Evolutionary conservation across 2,329 filamentous ascomycete species (phyloP).

Genomic region (Botrytis medusae): DNA sequence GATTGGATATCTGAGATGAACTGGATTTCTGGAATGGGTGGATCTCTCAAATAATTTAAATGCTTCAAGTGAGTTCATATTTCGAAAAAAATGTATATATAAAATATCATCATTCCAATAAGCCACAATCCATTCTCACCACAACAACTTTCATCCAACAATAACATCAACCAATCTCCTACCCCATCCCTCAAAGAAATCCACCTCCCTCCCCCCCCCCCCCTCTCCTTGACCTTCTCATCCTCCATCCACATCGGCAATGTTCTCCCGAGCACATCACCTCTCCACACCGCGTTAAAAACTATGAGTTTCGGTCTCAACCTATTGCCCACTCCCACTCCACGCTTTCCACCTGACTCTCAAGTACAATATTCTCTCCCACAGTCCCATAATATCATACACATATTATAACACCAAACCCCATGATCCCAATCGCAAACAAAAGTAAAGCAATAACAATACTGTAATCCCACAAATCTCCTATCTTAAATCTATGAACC

Average conservation of each 20-base stretch:
- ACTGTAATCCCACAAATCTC: neutral
- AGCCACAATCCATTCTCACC: neutral
- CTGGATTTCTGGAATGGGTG: neutral
- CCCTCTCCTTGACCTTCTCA: neutral
- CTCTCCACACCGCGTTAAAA: neutral
- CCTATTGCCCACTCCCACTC: too few relatives aligned
- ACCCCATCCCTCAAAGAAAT: neutral
- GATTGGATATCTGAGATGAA: neutral
- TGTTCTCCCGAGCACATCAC: neutral
- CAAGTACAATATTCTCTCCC: neutral
- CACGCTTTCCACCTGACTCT: neutral
- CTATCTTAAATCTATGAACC: too few relatives aligned
- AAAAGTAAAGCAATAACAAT: neutral
- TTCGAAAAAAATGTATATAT: neutral
- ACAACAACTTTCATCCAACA: neutral
- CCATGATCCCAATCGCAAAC: neutral
- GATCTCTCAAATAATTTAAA: neutral
- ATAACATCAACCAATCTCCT: neutral
- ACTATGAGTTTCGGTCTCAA: neutral
- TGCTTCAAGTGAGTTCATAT: neutral
- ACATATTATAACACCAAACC: neutral
- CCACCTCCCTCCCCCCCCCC: too few relatives aligned
- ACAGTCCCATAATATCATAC: accelerated
- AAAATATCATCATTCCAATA: too few relatives aligned
- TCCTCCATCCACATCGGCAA: neutral